Evolutionary conservation across 345 rosid genomes (phyloP), one percentile per base, ranked within the genome.

Genomic region (Lumnitzera racemosa): DNA sequence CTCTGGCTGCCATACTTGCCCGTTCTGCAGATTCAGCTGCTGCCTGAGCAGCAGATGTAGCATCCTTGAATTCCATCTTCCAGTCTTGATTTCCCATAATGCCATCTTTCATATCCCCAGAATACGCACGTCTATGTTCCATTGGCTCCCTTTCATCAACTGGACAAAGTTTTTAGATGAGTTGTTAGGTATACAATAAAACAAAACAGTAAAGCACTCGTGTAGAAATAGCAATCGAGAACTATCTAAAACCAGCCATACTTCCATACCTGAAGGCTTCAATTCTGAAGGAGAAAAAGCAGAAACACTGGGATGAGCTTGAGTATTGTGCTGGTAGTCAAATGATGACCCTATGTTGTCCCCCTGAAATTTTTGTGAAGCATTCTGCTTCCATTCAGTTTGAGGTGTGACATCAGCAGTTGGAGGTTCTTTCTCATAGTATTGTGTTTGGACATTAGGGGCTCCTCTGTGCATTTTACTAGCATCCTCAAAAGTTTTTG

Each of bases 1-100:
- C 96, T 67, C 87, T 76, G 29, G 99, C 97, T 74, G 99, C 99
- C 77, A 87, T 78, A 71, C 96, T 88, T 5, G 99, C 97, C 74
- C 79, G 82, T 77, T 94, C 99, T 31, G 97, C 99, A 71, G 99
- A 84, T 73, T 94, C 96, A 62, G 96, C 99, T 56, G 99, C 99
- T 51, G 86, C 92, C 66, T 73, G 95, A 36, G 97, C 97, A 69
- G 99, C 99, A 73, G 80, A 56, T 6, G 96, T 82, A 52, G 97
- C 96, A 80, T 90, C 96, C 71, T 60, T 77, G 64, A 90, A 94
- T 73, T 84, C 84, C 74, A 80, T 86, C 59, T 80, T 78, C 86
- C 90, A 86, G 49, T 71, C 70, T 29, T 68, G 81, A 57, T 71
- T 57, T 10, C 73, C 73, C 11, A 61, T 46, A 25, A 68, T 65